phyloP scores from a whole-genome alignment of 768 basidiomycete species.

The Leccinum variicolor region DNA sequence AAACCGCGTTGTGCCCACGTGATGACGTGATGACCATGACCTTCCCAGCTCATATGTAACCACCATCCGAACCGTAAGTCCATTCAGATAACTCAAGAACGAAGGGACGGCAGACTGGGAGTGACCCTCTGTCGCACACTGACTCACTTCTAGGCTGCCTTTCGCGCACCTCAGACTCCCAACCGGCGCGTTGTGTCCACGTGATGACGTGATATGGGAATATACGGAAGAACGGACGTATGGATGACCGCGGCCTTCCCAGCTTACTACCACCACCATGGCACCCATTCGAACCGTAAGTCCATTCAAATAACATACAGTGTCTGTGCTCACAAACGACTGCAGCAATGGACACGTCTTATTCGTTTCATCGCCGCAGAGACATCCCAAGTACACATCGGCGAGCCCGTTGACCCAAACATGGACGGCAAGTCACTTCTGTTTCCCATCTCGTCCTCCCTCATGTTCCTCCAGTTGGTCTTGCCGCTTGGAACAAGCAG shows the following conservation, averaged over 20 bases:
- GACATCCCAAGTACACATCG: slow-evolving; percentile 70
- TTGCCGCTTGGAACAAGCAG: slow-evolving; percentile 48
- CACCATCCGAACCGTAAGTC: slow-evolving; percentile 53
- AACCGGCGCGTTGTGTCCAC: slow-evolving; percentile 12
- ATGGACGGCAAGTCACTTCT: slow-evolving; percentile 52
- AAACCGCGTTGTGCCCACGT: slow-evolving; percentile 15
- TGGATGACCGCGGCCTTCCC: background rate
- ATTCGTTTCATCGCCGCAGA: slow-evolving; percentile 80
- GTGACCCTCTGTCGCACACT: too few species aligned
- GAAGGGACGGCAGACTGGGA: too few species aligned
- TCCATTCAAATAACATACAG: background rate
- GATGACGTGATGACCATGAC: background rate
- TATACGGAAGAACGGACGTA: slow-evolving; percentile 6
- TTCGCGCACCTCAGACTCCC: too few species aligned
- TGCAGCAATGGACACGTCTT: slow-evolving; percentile 62
- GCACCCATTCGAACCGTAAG: slow-evolving; percentile 56
- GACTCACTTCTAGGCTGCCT: too few species aligned
- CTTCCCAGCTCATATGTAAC: slow-evolving; percentile 4
- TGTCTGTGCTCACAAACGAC: background rate
- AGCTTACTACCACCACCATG: slow-evolving; percentile 36
- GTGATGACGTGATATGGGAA: slow-evolving; percentile 27
- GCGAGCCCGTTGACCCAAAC: slow-evolving; percentile 65
- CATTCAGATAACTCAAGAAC: background rate
- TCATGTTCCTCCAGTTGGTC: slow-evolving; percentile 48
- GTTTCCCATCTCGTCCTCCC: background rate